These are phyloP conservation scores for Botryotinia convoluta DNA, from an alignment of 2,329 filamentous ascomycete species.

Conservation along the genomic window DNA sequence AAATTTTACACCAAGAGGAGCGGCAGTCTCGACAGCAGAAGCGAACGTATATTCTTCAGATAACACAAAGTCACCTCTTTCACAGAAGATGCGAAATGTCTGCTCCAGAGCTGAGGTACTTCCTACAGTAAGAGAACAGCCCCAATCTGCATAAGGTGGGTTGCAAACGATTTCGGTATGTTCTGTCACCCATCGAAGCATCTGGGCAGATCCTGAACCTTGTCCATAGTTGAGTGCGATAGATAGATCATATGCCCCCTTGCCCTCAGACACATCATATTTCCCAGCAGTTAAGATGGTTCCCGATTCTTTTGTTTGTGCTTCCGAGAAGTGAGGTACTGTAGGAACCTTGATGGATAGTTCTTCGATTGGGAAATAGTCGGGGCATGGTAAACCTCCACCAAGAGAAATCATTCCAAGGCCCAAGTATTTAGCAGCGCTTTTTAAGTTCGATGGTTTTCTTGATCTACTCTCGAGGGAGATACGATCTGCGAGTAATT, in stretches of 20 bases:
- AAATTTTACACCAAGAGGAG: slow-evolving; percentile 60
- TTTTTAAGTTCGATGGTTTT: slow-evolving; percentile 61
- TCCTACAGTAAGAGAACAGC: slow-evolving; percentile 76
- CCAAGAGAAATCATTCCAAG: slow-evolving; percentile 87
- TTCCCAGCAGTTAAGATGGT: slow-evolving; percentile 69
- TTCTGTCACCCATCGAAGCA: slow-evolving; percentile 88
- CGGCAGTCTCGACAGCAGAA: slow-evolving; percentile 64
- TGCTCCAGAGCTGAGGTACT: slow-evolving; percentile 86
- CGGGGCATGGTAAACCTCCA: slow-evolving; percentile 82
- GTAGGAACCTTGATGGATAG: slow-evolving; percentile 71
- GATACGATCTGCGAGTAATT: slow-evolving; percentile 46
- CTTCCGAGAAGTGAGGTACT: slow-evolving; percentile 67
- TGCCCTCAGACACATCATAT: slow-evolving; percentile 69
- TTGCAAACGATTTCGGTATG: slow-evolving; percentile 89
- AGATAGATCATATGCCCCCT: slow-evolving; percentile 66
- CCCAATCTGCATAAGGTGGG: slow-evolving; percentile 90
- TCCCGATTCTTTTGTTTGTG: slow-evolving; percentile 60
- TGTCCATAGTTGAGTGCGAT: slow-evolving; percentile 94
- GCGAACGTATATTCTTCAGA: slow-evolving; percentile 91
- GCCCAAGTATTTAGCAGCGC: slow-evolving; percentile 36
- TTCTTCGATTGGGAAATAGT: slow-evolving; percentile 89
- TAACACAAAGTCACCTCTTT: slow-evolving; percentile 72
- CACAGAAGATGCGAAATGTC: slow-evolving; percentile 75
- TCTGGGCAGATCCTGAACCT: slow-evolving; percentile 78
- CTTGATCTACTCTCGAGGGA: slow-evolving; percentile 60